Evolutionary conservation across 2,329 filamentous ascomycete genomes (phyloP).

Genomic region (Colletotrichum orbiculare): DNA sequence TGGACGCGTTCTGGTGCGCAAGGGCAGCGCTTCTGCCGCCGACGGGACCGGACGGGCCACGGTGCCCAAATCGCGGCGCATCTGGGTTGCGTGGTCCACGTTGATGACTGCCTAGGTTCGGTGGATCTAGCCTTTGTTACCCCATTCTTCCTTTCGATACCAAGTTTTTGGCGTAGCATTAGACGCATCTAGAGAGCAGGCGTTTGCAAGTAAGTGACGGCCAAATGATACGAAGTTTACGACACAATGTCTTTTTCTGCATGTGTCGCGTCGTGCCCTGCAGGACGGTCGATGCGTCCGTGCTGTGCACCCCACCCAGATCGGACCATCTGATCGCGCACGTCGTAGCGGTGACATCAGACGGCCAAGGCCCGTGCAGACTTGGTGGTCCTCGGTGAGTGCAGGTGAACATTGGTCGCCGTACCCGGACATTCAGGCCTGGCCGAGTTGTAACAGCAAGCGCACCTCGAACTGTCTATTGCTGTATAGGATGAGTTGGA

Average conservation of each 20-base stretch:
- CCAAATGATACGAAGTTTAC: not conserved
- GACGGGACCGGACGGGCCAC: slow-evolving; percentile 49
- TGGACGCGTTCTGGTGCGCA: slow-evolving; percentile 65
- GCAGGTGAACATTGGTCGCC: no score
- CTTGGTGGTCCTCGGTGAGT: no score
- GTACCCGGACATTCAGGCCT: no score
- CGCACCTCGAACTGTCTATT: no score
- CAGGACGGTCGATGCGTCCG: not conserved
- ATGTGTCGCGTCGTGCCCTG: no score
- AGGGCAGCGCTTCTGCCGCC: slow-evolving; percentile 12
- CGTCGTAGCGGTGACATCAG: slow-evolving; percentile 28
- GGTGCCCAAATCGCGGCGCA: slow-evolving; percentile 57
- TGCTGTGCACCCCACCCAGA: not conserved
- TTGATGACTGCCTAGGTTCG: slow-evolving; percentile 45
- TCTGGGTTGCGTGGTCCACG: slow-evolving; percentile 69
- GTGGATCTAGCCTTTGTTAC: slow-evolving; percentile 23
- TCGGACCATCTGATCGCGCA: not conserved
- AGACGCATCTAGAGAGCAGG: slow-evolving; percentile 28
- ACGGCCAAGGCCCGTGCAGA: slow-evolving; percentile 5
- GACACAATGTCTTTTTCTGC: not conserved
- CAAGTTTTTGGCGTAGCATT: not conserved
- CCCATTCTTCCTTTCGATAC: slow-evolving; percentile 27
- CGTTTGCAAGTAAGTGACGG: not conserved
- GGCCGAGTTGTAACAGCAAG: no score
- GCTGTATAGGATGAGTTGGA: no score